Conservation (phyloP, 371 early-diverging fungal genomes). For the Mucor circinelloides region DNA sequence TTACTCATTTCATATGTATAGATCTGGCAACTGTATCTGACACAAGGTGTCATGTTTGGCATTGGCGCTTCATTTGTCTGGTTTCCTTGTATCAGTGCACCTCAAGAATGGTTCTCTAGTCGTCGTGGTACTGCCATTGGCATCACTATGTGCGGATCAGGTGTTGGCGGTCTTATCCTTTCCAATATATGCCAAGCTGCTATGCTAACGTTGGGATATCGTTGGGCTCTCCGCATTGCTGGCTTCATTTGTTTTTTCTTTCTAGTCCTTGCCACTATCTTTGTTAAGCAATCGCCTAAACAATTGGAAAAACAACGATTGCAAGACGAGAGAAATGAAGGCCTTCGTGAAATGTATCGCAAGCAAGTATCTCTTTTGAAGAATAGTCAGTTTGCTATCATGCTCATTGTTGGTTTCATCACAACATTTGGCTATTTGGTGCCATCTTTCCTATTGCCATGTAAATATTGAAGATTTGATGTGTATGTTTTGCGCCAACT, state of each 20-base stretch:
- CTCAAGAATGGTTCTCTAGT: constrained; percentile 73
- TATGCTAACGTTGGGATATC: constrained; percentile 52
- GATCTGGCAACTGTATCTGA: constrained; percentile 70
- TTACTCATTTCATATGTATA: background rate
- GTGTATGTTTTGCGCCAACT: constrained; percentile 9
- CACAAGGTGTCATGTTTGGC: constrained; percentile 75
- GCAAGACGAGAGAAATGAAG: constrained; percentile 21
- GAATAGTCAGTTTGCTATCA: constrained; percentile 22
- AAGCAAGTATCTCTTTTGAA: constrained; percentile 29
- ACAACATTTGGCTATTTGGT: constrained; percentile 31
- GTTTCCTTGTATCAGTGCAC: constrained; percentile 69
- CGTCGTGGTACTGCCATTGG: constrained; percentile 75
- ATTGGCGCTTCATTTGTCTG: constrained; percentile 69
- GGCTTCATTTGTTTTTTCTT: constrained; percentile 60
- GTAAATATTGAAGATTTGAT: constrained; percentile 16
- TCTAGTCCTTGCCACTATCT: constrained; percentile 39
- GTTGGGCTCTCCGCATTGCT: constrained; percentile 67
- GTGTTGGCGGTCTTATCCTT: constrained; percentile 70
- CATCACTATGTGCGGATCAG: constrained; percentile 66
- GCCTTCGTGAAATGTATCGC: constrained; percentile 15
- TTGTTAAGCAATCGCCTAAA: constrained; percentile 48
- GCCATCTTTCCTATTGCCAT: constrained; percentile 1
- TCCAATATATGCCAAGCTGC: constrained; percentile 60
- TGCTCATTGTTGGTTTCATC: constrained; percentile 28
- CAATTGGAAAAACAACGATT: constrained; percentile 29